Evolutionary conservation across 2,329 filamentous ascomycete genomes (phyloP).

Genomic region (Dryadomyces quercivorus): DNA sequence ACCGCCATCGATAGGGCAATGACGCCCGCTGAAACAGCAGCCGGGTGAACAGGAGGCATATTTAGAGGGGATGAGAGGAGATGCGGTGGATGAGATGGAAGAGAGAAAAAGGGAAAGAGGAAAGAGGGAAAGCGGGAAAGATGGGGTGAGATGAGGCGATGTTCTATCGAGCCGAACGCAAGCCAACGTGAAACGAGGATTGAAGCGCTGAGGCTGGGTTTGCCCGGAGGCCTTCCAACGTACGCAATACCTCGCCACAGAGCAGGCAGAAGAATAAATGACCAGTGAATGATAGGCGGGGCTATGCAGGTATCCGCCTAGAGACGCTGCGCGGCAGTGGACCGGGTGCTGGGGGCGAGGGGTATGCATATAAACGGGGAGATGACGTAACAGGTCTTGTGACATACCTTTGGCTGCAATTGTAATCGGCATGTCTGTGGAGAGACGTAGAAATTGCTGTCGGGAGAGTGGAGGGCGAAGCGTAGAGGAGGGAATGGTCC

Average conservation of each 20-base stretch:
- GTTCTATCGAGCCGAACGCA: too few species aligned
- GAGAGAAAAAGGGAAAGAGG: neutral
- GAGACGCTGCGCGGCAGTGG: neutral
- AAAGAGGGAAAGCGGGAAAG: neutral
- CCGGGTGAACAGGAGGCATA: slow-evolving; percentile 46
- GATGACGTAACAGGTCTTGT: slow-evolving; percentile 17
- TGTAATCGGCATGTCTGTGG: slow-evolving; percentile 20
- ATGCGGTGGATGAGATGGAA: too few species aligned
- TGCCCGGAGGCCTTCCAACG: neutral
- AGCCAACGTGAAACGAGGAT: too few species aligned
- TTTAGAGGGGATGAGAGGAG: neutral
- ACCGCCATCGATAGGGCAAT: slow-evolving; percentile 45
- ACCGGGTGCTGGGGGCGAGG: neutral
- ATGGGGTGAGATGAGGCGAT: neutral
- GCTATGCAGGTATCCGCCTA: slow-evolving; percentile 1
- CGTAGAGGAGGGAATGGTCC: too few species aligned
- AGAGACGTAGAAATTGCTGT: neutral
- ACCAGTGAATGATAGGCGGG: neutral
- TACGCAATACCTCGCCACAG: slow-evolving; percentile 5
- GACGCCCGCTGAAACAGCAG: slow-evolving; percentile 43
- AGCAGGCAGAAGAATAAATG: neutral
- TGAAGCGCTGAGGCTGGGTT: neutral
- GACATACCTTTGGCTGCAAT: slow-evolving; percentile 25
- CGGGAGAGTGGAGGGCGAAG: neutral
- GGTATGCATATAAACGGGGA: slow-evolving; percentile 5